These are phyloP conservation scores for Vitis labrusca DNA, from an alignment of 164 flowering plant genomes.

Conservation along the genomic window DNA sequence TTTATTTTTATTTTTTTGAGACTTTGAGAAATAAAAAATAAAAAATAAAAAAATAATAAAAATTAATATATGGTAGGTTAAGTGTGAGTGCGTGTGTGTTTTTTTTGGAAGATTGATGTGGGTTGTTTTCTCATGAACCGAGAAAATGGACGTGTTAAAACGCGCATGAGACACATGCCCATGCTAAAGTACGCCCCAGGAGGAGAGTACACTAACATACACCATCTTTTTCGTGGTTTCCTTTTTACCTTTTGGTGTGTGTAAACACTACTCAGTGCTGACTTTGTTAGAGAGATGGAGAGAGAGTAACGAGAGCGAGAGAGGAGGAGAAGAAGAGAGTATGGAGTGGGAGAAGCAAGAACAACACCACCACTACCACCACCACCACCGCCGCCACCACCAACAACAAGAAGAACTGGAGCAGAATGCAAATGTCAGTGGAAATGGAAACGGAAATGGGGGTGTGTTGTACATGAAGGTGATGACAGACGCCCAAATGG, in stretches of 20 bases:
- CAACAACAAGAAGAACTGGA: neutral
- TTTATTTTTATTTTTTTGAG: no score
- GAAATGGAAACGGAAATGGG: conserved; percentile 8
- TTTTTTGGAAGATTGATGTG: no score
- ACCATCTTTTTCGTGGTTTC: neutral
- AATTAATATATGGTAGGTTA: no score
- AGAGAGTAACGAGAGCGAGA: neutral
- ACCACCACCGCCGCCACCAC: neutral
- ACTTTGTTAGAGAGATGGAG: conserved; percentile 5
- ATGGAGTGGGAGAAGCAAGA: conserved; percentile 36
- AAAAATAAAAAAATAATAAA: no score
- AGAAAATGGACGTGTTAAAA: neutral
- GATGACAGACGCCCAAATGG: conserved; percentile 91
- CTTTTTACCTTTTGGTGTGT: neutral
- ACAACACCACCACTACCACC: conserved; percentile 15
- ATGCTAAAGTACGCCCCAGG: neutral
- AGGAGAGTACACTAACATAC: neutral
- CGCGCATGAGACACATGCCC: neutral
- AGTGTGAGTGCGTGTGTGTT: no score
- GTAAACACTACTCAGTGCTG: neutral
- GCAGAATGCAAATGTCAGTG: conserved; percentile 13
- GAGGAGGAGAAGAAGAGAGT: neutral
- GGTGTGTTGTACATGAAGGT: conserved; percentile 58
- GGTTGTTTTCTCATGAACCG: no score
- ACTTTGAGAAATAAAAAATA: no score